Evolutionary conservation across 352 stramenopile genomes (phyloP).

Genomic region (Phytophthora multivora): DNA sequence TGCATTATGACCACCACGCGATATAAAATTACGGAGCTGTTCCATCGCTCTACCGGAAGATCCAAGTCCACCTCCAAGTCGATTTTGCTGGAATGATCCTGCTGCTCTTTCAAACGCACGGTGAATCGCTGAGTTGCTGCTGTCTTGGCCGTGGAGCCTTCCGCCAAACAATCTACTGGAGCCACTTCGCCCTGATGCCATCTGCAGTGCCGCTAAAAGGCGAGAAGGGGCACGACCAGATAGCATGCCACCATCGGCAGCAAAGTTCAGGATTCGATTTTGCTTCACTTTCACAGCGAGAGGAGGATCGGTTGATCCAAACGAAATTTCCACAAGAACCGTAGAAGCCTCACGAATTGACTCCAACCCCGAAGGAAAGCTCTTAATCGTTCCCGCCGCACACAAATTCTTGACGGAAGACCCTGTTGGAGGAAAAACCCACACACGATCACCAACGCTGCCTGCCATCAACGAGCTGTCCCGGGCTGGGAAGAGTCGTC

Average conservation of each 20-base stretch:
- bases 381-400: constrained; percentile 65
- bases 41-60: constrained; percentile 45
- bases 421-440: constrained; percentile 47
- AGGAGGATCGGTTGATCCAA: constrained; percentile 39
- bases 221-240: constrained; percentile 47
- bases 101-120: constrained; percentile 52
- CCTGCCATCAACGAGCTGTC: constrained; percentile 61
- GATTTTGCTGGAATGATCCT: constrained; percentile 39
- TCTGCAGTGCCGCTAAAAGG: constrained; percentile 65
- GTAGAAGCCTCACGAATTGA: constrained; percentile 48
- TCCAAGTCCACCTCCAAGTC: constrained; percentile 17
- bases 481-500: constrained; percentile 62
- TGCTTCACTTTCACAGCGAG: constrained; percentile 64
- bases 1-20: constrained; percentile 22
- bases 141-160: constrained; percentile 17
- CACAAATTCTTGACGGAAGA: constrained; percentile 45
- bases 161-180: constrained; percentile 31
- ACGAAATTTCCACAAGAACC: constrained; percentile 61
- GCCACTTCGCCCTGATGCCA: constrained; percentile 31
- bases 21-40: constrained; percentile 61
- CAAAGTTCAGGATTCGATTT: constrained; percentile 64
- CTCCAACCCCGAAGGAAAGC: constrained; percentile 58
- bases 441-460: constrained; percentile 68
- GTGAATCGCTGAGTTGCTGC: constrained; percentile 34
- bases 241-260: constrained; percentile 20